A percentile compares a stretch with the other conserved stretches of the same genome.
Evolutionary conservation across 2,329 filamentous ascomycete species (phyloP).

Genomic region (Neofusicoccum umdonicola): DNA sequence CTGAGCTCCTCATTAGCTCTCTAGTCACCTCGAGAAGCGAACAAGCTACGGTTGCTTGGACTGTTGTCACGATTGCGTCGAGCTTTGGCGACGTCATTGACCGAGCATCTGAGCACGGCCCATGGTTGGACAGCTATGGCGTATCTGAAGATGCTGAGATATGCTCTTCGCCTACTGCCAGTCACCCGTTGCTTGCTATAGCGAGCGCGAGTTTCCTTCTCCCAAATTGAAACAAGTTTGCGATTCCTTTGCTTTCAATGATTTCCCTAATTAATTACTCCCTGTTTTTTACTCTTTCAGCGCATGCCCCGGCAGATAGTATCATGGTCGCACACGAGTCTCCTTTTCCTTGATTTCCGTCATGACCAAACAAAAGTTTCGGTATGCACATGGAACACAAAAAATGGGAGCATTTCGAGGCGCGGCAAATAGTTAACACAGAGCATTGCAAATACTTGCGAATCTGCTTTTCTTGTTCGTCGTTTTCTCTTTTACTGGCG

Average conservation of each 20-base stretch:
- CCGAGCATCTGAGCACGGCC: not conserved
- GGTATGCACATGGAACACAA: not conserved
- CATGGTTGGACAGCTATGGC: not conserved
- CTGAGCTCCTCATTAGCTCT: not conserved
- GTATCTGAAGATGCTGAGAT: slow-evolving; percentile 19
- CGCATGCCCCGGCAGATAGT: not conserved
- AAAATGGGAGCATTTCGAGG: slow-evolving; percentile 2
- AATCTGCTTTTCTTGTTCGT: no score
- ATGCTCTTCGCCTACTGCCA: slow-evolving; percentile 13
- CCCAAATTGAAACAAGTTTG: slow-evolving; percentile 2
- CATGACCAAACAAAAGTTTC: slow-evolving; percentile 2
- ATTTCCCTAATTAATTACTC: not conserved
- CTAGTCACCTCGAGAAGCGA: not conserved
- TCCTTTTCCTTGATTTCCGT: not conserved
- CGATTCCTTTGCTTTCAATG: not conserved
- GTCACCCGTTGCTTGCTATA: not conserved
- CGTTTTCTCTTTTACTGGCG: no score
- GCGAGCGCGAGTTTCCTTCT: not conserved
- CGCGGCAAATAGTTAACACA: not conserved
- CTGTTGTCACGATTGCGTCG: not conserved
- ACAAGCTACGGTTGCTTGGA: not conserved
- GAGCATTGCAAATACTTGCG: no score
- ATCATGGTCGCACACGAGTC: not conserved
- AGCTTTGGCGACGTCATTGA: not conserved
- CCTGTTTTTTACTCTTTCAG: not conserved